Evolutionary conservation across 2,329 filamentous ascomycete genomes (phyloP).

Genomic region (Orbilia quercus): DNA sequence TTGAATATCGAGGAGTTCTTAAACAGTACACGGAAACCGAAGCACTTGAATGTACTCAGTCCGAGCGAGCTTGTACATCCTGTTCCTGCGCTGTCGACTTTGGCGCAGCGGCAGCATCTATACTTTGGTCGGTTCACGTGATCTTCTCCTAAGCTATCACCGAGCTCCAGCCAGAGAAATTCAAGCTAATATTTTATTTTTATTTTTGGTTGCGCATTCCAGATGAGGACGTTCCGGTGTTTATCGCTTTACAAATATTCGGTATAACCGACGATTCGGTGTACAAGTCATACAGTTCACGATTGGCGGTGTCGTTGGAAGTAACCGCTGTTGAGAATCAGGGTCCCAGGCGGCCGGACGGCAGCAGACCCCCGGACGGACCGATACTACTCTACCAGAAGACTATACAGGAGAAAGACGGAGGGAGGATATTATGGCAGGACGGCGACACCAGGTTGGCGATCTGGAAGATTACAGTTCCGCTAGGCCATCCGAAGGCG

Average conservation of each 20-base stretch:
- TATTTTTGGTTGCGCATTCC: constrained; percentile 58
- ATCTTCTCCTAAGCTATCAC: neutral
- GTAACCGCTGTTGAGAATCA: constrained; percentile 73
- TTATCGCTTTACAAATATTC: constrained; percentile 75
- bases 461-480: constrained; percentile 60
- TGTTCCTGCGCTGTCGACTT: constrained; percentile 68
- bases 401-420: constrained; percentile 59
- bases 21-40: constrained; percentile 34
- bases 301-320: constrained; percentile 75
- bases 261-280: constrained; percentile 68
- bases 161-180: constrained; percentile 55
- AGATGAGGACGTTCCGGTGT: constrained; percentile 80
- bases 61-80: constrained; percentile 30
- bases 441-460: constrained; percentile 59
- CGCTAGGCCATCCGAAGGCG: constrained; percentile 59
- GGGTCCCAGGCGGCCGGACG: constrained; percentile 64
- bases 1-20: constrained; percentile 67
- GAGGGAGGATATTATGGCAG: constrained; percentile 59
- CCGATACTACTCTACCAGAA: constrained; percentile 60
- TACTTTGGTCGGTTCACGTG: constrained; percentile 72
- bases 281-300: constrained; percentile 71
- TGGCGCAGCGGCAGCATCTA: constrained; percentile 73
- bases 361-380: constrained; percentile 63
- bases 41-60: constrained; percentile 60
- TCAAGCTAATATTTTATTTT: constrained; percentile 24